Evolutionary conservation across 1,139 yeast genomes (phyloP), one percentile per base, ranked within the genome.

Genomic region (Torulaspora pretoriensis): DNA sequence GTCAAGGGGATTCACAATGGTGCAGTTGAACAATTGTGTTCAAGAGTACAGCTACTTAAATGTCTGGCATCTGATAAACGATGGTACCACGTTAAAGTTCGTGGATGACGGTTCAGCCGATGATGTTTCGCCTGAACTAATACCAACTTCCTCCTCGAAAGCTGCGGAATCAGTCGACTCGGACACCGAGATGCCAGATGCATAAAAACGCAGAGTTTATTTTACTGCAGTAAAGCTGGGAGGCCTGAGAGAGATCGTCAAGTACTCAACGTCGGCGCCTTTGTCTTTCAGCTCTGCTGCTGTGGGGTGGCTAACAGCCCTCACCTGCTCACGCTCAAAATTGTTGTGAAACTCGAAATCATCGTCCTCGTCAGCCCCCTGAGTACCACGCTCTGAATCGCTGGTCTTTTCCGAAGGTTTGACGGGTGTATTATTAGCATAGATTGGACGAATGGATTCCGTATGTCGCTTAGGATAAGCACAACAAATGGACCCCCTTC

Each of bases 1-100:
- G 43, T 85, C 87, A 22, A 83, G 85, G 65, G 97, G 97, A 3
- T 90, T 77, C 66, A 88, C 96, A 0, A 81, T 81, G 54, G 78
- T 80, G 52, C 92, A 89, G 61, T 76, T 90, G 55, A 78, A 75
- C 43, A 83, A 78, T 48, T 85, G 96, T 73, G 71, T 92, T 42
- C 71, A 73, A 37, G 92, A 85, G 61, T 90, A 90, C 63, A 77
- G 79, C 41, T 75, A 74, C 37, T 72, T 86, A 51, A 83, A 83
- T 42, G 78, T 89, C 34, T 86, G 95, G 92, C 88, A 84, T 62
- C 69, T 76, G 36, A 74, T 80, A 40, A 89, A 85, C 49, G 81
- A 80, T 50, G 83, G 82, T 41, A 81, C 77, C 47, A 74, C 59
- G 16, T 52, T 71, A 42, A 59, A 59, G 37, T 67, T 68, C 44